These are phyloP conservation scores for Sugiyamaella lignohabitans DNA, from an alignment of 805 yeast species.

Conservation along the genomic window DNA sequence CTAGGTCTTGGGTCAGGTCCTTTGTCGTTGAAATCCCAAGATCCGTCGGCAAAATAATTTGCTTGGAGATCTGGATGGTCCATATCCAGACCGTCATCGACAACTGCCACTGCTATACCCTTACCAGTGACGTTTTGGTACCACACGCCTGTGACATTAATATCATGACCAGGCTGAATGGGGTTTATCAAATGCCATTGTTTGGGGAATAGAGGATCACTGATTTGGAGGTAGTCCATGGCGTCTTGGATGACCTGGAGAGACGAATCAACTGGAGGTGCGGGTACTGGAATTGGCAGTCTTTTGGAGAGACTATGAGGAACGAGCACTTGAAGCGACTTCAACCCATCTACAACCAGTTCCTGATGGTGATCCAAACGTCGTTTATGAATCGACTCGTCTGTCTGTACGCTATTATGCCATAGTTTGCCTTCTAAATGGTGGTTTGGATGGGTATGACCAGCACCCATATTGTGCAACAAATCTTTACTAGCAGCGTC, in stretches of 20 bases:
- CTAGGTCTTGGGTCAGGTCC: constrained; percentile 71
- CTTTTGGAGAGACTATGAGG: constrained; percentile 17
- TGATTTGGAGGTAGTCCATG: constrained; percentile 50
- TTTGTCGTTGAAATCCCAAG: constrained; percentile 89
- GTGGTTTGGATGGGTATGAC: background rate
- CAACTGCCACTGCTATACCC: constrained; percentile 78
- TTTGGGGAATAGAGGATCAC: constrained; percentile 72
- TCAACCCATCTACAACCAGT: constrained; percentile 32
- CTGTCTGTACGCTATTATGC: constrained; percentile 5
- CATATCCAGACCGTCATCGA: constrained; percentile 91
- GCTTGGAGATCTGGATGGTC: constrained; percentile 64
- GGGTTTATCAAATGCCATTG: constrained; percentile 95
- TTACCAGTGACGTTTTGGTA: constrained; percentile 68
- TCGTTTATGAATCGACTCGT: constrained; percentile 14
- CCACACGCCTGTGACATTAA: constrained; percentile 87
- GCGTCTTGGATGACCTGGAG: constrained; percentile 21
- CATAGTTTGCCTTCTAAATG: background rate
- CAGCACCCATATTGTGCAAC: constrained; percentile 14
- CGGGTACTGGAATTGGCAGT: constrained; percentile 11
- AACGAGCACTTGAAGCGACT: constrained; percentile 23
- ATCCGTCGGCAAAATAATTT: constrained; percentile 61
- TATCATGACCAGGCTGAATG: constrained; percentile 68
- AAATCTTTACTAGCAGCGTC: constrained; percentile 18
- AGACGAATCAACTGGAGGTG: constrained; percentile 17
- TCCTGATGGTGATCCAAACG: constrained; percentile 28